Evolutionary conservation across 1,284 basidiomycete species (phyloP).

Genomic region (Heterobasidion irregulare): DNA sequence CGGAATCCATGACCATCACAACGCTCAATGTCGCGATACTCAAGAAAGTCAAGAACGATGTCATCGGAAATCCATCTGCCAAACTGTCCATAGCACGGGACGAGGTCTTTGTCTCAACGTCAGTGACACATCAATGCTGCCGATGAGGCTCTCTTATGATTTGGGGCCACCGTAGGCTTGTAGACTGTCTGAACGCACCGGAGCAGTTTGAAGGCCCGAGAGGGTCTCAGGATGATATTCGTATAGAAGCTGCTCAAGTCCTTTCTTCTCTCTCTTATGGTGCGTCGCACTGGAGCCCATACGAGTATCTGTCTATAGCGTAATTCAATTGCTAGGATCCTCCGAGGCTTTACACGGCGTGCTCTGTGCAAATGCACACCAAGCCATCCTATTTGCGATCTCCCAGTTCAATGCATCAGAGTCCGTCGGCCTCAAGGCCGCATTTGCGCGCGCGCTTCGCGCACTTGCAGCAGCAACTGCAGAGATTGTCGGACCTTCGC

Average conservation of each 20-base stretch:
- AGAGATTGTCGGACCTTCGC: constrained; percentile 55
- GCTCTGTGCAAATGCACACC: constrained; percentile 43
- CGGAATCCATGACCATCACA: constrained; percentile 14
- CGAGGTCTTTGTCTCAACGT: constrained; percentile 44
- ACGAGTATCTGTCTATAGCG: too few relatives aligned
- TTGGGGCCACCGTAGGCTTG: constrained; percentile 32
- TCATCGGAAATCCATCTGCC: constrained; percentile 68
- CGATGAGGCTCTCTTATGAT: not conserved
- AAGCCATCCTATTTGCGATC: constrained; percentile 50
- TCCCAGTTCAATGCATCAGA: constrained; percentile 32
- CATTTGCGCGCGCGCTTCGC: constrained; percentile 52
- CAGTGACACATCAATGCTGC: constrained; percentile 16
- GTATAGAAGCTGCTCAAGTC: constrained; percentile 66
- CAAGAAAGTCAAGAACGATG: constrained; percentile 60
- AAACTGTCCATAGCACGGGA: constrained; percentile 51
- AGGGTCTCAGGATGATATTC: constrained; percentile 37
- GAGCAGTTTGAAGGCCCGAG: constrained; percentile 24
- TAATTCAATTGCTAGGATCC: constrained; percentile 33
- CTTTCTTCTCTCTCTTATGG: constrained; percentile 66
- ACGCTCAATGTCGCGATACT: constrained; percentile 33
- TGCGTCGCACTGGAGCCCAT: constrained; percentile 14
- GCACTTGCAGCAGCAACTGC: constrained; percentile 49
- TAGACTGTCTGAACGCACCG: constrained; percentile 43
- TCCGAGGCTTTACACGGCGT: constrained; percentile 49
- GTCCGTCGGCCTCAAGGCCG: constrained; percentile 36